Percentiles rank a stretch among this genome's conserved stretches.
Conservation (phyloP, 2,329 filamentous ascomycete species). For the Calonectria hongkongensis region DNA sequence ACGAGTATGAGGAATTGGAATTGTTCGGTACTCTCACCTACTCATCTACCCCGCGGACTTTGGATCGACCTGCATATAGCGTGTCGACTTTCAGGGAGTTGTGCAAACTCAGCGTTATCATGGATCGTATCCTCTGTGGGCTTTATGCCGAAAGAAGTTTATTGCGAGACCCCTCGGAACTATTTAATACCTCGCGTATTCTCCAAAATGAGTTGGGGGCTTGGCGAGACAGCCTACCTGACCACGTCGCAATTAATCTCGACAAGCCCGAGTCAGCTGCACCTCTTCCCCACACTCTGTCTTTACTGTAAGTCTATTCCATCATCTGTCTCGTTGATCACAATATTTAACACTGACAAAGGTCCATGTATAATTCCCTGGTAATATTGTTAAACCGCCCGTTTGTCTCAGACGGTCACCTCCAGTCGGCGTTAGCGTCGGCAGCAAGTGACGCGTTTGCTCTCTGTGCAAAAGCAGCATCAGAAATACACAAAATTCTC, state of each 20-base stretch:
- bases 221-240: slow-evolving; percentile 64
- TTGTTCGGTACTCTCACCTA: slow-evolving; percentile 66
- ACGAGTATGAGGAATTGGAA: slow-evolving; percentile 71
- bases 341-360: slow-evolving; percentile 15
- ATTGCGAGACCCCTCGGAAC: slow-evolving; percentile 50
- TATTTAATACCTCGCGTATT: slow-evolving; percentile 56
- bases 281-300: slow-evolving; percentile 42
- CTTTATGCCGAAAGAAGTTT: slow-evolving; percentile 64
- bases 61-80: slow-evolving; percentile 62
- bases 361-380: slow-evolving; percentile 67
- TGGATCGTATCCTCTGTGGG: slow-evolving; percentile 65
- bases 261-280: slow-evolving; percentile 50
- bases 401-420: slow-evolving; percentile 69
- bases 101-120: slow-evolving; percentile 66
- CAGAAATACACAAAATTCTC: slow-evolving; percentile 64
- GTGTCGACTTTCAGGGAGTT: slow-evolving; percentile 64
- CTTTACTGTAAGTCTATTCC: slow-evolving; percentile 20
- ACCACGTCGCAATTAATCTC: slow-evolving; percentile 56
- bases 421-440: slow-evolving; percentile 61
- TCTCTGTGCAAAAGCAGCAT: slow-evolving; percentile 65
- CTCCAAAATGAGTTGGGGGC: slow-evolving; percentile 62
- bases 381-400: slow-evolving; percentile 71
- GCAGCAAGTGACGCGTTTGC: slow-evolving; percentile 64
- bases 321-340: not conserved
- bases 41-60: slow-evolving; percentile 51